phyloP scores from a whole-genome alignment of 2,329 filamentous ascomycete genomes.

The Aaosphaeria arxii region DNA sequence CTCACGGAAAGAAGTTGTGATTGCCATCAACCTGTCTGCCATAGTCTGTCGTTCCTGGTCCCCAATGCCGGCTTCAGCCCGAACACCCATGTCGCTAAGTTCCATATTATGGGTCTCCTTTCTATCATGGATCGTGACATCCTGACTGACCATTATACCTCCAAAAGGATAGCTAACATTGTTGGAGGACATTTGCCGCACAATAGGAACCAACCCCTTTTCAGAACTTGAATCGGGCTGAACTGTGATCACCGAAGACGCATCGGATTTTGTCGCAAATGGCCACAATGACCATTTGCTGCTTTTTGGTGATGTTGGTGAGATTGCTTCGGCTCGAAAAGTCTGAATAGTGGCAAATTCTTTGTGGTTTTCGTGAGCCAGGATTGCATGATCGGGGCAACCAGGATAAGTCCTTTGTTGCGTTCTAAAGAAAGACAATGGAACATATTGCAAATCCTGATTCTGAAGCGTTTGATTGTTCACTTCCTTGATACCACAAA shows the following conservation, averaged over 20 bases:
- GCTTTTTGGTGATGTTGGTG: constrained; percentile 5
- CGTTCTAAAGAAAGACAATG: constrained; percentile 45
- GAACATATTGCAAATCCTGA: constrained; percentile 32
- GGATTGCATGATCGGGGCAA: constrained; percentile 44
- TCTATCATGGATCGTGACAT: constrained; percentile 28
- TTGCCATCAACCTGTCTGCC: constrained; percentile 35
- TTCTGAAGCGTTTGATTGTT: constrained; percentile 34
- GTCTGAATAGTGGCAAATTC: constrained; percentile 41
- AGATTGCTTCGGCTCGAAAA: constrained; percentile 10
- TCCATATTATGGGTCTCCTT: constrained; percentile 23
- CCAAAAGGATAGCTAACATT: constrained; percentile 24
- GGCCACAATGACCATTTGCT: constrained; percentile 16
- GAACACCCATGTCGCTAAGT: constrained; percentile 30
- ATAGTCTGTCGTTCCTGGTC: constrained; percentile 41
- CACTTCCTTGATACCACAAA: constrained; percentile 44
- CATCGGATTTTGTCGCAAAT: constrained; percentile 1
- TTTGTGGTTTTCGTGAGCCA: constrained; percentile 45
- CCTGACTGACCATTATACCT: constrained; percentile 38
- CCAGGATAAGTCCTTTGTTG: constrained; percentile 43
- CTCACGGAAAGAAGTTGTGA: constrained; percentile 29
- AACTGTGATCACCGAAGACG: constrained; percentile 10
- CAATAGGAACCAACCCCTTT: constrained; percentile 20
- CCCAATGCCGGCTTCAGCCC: constrained; percentile 27
- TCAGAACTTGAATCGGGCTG: constrained; percentile 28
- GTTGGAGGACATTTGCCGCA: constrained; percentile 2